phyloP scores from a whole-genome alignment of 2,329 filamentous ascomycete genomes.

The Neoarthrinium moseri region DNA sequence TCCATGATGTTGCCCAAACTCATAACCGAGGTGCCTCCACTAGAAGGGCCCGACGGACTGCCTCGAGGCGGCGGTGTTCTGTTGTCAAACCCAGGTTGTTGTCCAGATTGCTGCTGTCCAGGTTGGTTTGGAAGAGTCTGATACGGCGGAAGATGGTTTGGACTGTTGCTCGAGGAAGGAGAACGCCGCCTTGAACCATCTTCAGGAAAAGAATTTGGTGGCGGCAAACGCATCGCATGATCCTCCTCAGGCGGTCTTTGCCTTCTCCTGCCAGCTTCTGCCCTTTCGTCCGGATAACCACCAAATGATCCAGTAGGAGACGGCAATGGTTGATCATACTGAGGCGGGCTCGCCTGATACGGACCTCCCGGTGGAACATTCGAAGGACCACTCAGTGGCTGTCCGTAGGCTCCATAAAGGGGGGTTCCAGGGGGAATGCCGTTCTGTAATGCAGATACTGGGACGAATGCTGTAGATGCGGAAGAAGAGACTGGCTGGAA shows the following conservation, averaged over 20 bases:
- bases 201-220: constrained; percentile 41
- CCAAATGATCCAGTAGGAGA: constrained; percentile 34
- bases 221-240: constrained; percentile 42
- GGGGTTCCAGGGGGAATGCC: constrained; percentile 56
- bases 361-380: constrained; percentile 19
- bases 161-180: constrained; percentile 51
- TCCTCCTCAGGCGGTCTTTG: constrained; percentile 32
- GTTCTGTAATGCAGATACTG: constrained; percentile 57
- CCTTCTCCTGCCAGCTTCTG: constrained; percentile 32
- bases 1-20: constrained; percentile 52
- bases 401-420: constrained; percentile 57
- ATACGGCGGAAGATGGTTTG: constrained; percentile 39
- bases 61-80: constrained; percentile 37
- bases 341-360: constrained; percentile 16
- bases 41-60: constrained; percentile 34
- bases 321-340: constrained; percentile 30
- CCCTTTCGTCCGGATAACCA: constrained; percentile 34
- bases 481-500: constrained; percentile 60
- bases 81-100: constrained; percentile 30
- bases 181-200: constrained; percentile 51
- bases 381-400: constrained; percentile 42
- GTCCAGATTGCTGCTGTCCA: constrained; percentile 20
- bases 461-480: constrained; percentile 57
- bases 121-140: constrained; percentile 28
- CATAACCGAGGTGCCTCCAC: constrained; percentile 46